phyloP scores from a whole-genome alignment of 768 basidiomycete genomes.

The Leccinum barrowsii region DNA sequence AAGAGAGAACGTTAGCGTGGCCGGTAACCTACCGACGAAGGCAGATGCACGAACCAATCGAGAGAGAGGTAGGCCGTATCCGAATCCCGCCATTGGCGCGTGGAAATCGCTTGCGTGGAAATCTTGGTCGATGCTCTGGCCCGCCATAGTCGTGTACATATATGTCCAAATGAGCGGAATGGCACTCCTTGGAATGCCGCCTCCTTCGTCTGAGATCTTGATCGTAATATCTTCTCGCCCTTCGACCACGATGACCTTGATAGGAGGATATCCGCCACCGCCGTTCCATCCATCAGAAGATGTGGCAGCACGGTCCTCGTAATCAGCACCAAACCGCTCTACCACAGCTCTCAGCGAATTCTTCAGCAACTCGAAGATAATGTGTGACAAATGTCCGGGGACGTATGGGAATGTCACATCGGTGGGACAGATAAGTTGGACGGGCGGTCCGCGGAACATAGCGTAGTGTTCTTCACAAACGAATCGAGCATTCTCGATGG shows the following conservation, averaged over 20 bases:
- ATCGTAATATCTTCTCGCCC: constrained; percentile 98
- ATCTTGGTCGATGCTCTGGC: constrained; percentile 69
- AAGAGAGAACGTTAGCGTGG: background rate
- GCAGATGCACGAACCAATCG: constrained; percentile 60
- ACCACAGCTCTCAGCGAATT: constrained; percentile 97
- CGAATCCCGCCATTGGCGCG: constrained; percentile 98
- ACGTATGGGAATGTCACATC: constrained; percentile 90
- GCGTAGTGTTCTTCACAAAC: constrained; percentile 96
- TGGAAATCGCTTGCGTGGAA: constrained; percentile 85
- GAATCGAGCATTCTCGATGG: constrained; percentile 94
- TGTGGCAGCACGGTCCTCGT: constrained; percentile 45
- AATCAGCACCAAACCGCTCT: constrained; percentile 82
- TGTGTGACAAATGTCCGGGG: constrained; percentile 94
- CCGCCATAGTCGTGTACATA: constrained; percentile 89
- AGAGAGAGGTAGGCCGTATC: constrained; percentile 91
- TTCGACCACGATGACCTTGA: constrained; percentile 73
- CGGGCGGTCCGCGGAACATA: constrained; percentile 93
- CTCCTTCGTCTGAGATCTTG: constrained; percentile 98
- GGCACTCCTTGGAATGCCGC: constrained; percentile 78
- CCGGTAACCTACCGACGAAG: constrained; percentile 67
- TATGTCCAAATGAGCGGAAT: constrained; percentile 98
- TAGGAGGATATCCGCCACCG: constrained; percentile 22
- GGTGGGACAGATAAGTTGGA: constrained; percentile 91
- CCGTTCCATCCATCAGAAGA: constrained; percentile 1
- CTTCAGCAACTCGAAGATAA: constrained; percentile 95